These are phyloP conservation scores for Pseudonitzschia multistriata DNA, from an alignment of 108 stramenopile genomes.

Conservation along the genomic window DNA sequence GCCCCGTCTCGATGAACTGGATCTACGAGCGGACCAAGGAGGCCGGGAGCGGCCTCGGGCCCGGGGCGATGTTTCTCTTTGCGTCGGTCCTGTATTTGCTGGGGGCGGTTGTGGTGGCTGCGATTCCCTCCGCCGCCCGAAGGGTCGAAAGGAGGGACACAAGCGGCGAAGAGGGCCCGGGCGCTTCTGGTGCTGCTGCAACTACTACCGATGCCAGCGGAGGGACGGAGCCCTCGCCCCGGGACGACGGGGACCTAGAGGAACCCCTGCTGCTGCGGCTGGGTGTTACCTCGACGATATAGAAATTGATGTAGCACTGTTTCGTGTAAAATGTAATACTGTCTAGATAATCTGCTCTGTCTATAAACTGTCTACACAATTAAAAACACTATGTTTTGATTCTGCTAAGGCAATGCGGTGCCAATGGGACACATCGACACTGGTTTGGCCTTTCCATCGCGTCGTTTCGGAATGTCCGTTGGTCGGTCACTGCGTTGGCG, in stretches of 20 bases:
- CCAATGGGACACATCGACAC: no score
- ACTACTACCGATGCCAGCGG: background rate
- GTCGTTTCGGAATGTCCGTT: background rate
- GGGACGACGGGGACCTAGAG: slow-evolving; percentile 2
- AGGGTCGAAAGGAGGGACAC: background rate
- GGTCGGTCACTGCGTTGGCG: background rate
- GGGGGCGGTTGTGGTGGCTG: slow-evolving; percentile 45
- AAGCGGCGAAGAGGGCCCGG: no score
- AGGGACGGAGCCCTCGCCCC: background rate
- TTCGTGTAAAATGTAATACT: no score
- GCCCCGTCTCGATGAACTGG: slow-evolving; percentile 62
- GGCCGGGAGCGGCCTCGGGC: slow-evolving; percentile 30
- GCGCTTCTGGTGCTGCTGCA: background rate
- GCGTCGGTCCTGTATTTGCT: slow-evolving; percentile 58
- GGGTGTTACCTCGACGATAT: slow-evolving; percentile 1
- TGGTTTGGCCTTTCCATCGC: no score
- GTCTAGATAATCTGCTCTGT: no score
- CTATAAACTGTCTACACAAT: no score
- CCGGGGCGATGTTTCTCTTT: slow-evolving; percentile 80
- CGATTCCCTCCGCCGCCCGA: slow-evolving; percentile 14
- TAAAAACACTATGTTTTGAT: no score
- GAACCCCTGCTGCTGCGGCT: slow-evolving; percentile 6
- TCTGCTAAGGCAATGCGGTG: no score
- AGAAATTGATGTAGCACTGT: no score
- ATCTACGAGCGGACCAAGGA: slow-evolving; percentile 63